Evolutionary conservation across 1,139 yeast species (phyloP), one percentile per base, ranked within the genome.

Genomic region (Hansenula lynferdii): DNA sequence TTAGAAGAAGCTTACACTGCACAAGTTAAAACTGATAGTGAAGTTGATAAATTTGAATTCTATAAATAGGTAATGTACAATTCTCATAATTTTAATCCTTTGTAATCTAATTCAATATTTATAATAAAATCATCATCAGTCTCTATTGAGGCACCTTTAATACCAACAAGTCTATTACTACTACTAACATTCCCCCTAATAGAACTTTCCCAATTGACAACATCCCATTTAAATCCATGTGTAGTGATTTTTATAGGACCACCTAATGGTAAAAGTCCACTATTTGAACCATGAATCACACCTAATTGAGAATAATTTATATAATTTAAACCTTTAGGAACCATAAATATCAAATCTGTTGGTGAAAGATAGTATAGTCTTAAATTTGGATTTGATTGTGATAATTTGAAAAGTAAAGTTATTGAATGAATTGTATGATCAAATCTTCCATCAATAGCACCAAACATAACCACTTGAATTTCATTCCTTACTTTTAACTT

Each of bases 1-100:
- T 72, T 94, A 60, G 98, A 94, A 61, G 98, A 94, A 67, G 98
- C 98, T 8, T 94, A 94, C 66, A 85, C 95, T 43, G 70, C 96
- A 38, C 97, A 92, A 71, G 97, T 94, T 49, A 94, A 92, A 73
- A 77, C 96, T 6, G 96, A 95, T 42, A 79, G 80, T 51, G 98
- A 94, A 62, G 95, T 86, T 51, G 98, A 92, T 64, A 94, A 92
- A 70, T 92, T 90, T 66, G 98, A 92, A 45, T 94, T 94, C 75
- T 94, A 94, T 68, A 92, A 89, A 72, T 94, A 53, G 41, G 22
- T 31, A 30, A 31, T 31, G 20, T 28, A 31, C 33, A 24, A 19
- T 31, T 24, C 14, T 20, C 18, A 9, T 18, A 31, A n/a, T n/a
- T n/a, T n/a, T n/a, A 31, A 11, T 24, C 18, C 30, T 6, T 31